Base-by-base conservation (phyloP, 164 flowering plant species). In the Vitis rupestris region DNA sequence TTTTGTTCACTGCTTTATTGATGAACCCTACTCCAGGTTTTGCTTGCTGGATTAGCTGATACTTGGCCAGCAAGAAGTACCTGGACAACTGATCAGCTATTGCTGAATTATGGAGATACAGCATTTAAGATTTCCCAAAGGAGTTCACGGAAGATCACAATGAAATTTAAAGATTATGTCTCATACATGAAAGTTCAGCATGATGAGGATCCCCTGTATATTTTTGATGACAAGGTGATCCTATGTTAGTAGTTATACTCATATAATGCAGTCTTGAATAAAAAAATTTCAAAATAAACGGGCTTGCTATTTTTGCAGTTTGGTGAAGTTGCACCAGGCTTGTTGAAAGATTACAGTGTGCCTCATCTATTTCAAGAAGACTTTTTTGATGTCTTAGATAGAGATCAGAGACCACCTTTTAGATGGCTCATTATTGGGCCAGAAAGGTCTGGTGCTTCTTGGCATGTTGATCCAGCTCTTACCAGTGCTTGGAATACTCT, bases 401-500 rank as follows among this genome's bases (percentile, higher is more conserved):
- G 58, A 67, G 94, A 92, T 57, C 74, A 86, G 61, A 83, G 98
- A 7, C 99, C 99, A 50, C 82, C 97, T 50, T 95, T 76, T 76
- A 86, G 99, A 82, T 95, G 99, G 99, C 83, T 95, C 71, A 90
- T 95, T 58, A 85, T 93, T 82, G 99, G 99, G 53, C 99, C 99
- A 57, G 92, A 93, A 81, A 92, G 99, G 71, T 95, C 99, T 67
- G 99, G 99, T 82, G 97, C 99, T 27, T 95, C 99, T 13, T 95
- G 99, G 99, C 99, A 95, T 85, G 92, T 93, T 71, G 99, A 95
- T 85, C 99, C 99, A 52, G 92, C 90, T 64, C 98, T 95, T 71
- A 95, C 99, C 44, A 92, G 99, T 85, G 99, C 99, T 64, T 95
- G 99, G 99, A 95, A 95, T 77, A 95, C 99, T 72, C 93, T 95